phyloP scores from a whole-genome alignment of 2,329 filamentous ascomycete species.

The Aspergillus neotritici region DNA sequence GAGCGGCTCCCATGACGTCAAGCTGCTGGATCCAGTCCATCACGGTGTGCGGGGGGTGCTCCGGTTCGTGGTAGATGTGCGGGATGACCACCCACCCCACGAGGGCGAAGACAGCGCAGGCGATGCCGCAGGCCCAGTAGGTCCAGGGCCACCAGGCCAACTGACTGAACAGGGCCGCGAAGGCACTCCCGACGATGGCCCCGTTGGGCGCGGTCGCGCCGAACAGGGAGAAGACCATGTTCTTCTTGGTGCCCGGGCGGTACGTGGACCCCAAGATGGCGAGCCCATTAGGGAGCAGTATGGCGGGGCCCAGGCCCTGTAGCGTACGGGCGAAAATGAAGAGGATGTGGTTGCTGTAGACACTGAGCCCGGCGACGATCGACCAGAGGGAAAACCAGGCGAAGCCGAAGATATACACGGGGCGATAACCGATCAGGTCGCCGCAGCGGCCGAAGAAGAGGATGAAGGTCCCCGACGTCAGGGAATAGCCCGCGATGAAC shows the following conservation, averaged over 20 bases:
- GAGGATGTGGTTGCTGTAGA: conserved; percentile 41
- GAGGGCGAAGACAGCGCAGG: conserved; percentile 32
- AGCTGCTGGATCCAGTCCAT: conserved; percentile 14
- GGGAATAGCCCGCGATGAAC: conserved; percentile 53
- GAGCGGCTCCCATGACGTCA: conserved; percentile 38
- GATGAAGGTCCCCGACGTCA: conserved; percentile 41
- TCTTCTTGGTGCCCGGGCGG: conserved; percentile 52
- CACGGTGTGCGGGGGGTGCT: conserved; percentile 1
- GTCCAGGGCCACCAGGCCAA: conserved; percentile 51
- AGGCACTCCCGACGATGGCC: conserved; percentile 38
- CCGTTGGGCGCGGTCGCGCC: conserved; percentile 47
- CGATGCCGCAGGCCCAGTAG: conserved; percentile 41
- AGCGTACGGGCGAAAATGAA: conserved; percentile 51
- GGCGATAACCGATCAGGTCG: conserved; percentile 35
- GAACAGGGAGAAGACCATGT: conserved; percentile 54
- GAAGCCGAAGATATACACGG: conserved; percentile 32
- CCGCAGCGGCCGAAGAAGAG: conserved; percentile 34
- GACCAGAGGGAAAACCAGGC: conserved; percentile 35
- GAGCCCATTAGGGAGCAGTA: conserved; percentile 59
- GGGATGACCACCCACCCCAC: conserved; percentile 32
- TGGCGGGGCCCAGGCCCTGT: conserved; percentile 54
- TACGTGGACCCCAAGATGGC: conserved; percentile 58
- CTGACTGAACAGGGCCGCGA: conserved; percentile 37
- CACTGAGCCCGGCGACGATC: conserved; percentile 30
- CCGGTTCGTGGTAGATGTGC: conserved; percentile 10